Evolutionary conservation across 2,329 filamentous ascomycete species (phyloP).

Genomic region (Cytospora piceae): DNA sequence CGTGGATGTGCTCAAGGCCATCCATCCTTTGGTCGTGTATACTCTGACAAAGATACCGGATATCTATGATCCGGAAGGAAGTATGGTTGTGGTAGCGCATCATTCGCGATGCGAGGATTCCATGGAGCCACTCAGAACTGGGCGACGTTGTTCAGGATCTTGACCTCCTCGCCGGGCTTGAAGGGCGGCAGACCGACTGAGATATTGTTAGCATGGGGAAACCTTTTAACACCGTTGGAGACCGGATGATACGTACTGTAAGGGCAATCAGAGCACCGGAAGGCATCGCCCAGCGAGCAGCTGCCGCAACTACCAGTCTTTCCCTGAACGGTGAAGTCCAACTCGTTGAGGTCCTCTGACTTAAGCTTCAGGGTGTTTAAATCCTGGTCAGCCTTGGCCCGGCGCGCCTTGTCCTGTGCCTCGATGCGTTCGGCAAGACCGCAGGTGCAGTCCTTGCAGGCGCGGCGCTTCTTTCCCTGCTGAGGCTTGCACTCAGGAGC

Average conservation of each 20-base stretch:
- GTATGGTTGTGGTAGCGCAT: background rate
- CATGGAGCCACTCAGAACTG: conserved; percentile 63
- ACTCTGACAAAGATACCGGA: background rate
- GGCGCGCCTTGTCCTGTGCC: conserved; percentile 69
- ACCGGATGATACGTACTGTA: conserved; percentile 36
- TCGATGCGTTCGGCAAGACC: conserved; percentile 85
- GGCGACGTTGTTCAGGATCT: conserved; percentile 81
- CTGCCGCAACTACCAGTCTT: conserved; percentile 95
- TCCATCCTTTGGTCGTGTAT: background rate
- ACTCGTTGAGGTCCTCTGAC: conserved; percentile 79
- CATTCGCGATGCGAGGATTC: background rate
- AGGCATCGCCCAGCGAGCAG: conserved; percentile 90
- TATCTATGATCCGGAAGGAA: background rate
- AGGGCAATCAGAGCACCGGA: conserved; percentile 67
- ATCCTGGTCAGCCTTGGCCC: conserved; percentile 39
- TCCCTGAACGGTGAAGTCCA: conserved; percentile 97
- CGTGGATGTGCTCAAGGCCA: background rate
- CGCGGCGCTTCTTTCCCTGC: conserved; percentile 83
- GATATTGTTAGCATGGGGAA: background rate
- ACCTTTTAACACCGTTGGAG: conserved; percentile 15
- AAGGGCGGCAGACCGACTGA: conserved; percentile 83
- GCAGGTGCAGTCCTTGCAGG: conserved; percentile 98
- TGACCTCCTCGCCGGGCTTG: conserved; percentile 94
- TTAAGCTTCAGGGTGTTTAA: conserved; percentile 66
- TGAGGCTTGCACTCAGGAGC: conserved; percentile 88